Percentiles rank a stretch among this genome's conserved stretches.
These are phyloP conservation scores for Puccinia novopanici DNA, from an alignment of 1,284 basidiomycete species.

Conservation along the genomic window DNA sequence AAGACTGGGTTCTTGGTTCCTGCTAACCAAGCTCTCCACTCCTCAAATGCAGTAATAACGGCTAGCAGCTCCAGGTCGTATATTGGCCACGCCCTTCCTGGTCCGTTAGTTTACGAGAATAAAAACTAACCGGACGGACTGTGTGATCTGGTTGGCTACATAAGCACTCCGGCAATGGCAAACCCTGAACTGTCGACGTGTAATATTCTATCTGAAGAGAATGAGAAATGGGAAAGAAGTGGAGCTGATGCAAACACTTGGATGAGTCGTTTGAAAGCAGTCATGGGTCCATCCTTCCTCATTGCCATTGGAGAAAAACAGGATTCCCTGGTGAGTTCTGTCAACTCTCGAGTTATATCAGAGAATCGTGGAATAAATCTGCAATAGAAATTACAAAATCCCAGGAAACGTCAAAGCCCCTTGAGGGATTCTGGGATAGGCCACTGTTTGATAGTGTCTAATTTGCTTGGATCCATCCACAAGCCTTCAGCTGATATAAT, in stretches of 20 bases:
- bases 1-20: slow-evolving; percentile 3
- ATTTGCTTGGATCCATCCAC: slow-evolving; percentile 18
- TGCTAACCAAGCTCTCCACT: slow-evolving; percentile 24
- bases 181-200: slow-evolving; percentile 36
- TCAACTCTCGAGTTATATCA: neutral
- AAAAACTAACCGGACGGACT: slow-evolving; percentile 16
- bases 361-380: slow-evolving; percentile 11
- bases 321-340: neutral
- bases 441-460: slow-evolving; percentile 13
- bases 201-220: neutral
- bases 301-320: neutral
- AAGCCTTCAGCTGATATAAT: neutral
- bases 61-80: slow-evolving; percentile 18
- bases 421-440: neutral
- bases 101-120: slow-evolving; percentile 9
- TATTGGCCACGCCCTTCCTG: slow-evolving; percentile 1
- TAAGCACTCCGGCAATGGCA: too few relatives aligned
- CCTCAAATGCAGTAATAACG: slow-evolving; percentile 14
- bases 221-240: slow-evolving; percentile 24
- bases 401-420: neutral
- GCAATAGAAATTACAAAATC: slow-evolving; percentile 28
- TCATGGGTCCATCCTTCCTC: neutral
- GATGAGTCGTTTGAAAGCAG: too few relatives aligned
- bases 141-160: slow-evolving; percentile 15
- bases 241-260: slow-evolving; percentile 3